phyloP scores from a whole-genome alignment of 495 filamentous ascomycete genomes.

The Cercophora newfieldiana region DNA sequence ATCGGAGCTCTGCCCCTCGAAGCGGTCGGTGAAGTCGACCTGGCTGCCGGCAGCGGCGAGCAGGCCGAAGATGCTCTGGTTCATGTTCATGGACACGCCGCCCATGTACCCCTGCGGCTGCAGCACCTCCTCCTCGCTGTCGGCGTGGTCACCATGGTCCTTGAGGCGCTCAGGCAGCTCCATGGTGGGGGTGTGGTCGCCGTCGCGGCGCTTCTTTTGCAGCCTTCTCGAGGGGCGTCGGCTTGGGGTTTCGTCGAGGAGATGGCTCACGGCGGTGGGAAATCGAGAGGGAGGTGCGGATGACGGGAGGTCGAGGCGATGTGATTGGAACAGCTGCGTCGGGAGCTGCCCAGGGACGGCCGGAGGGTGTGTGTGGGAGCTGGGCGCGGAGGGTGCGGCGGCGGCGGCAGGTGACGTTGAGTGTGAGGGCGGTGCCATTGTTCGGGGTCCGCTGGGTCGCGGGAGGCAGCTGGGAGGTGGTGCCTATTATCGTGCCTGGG shows the following conservation, averaged over 20 bases:
- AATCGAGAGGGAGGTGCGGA: constrained; percentile 17
- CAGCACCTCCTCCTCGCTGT: constrained; percentile 68
- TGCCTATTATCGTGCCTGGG: not conserved
- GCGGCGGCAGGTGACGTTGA: constrained; percentile 21
- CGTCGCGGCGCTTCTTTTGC: constrained; percentile 56
- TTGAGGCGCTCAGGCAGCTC: constrained; percentile 76
- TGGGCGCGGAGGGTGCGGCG: constrained; percentile 7
- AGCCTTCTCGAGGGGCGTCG: constrained; percentile 52
- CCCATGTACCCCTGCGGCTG: constrained; percentile 57
- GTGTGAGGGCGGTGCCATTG: constrained; percentile 17
- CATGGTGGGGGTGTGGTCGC: constrained; percentile 60
- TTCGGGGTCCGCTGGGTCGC: not conserved
- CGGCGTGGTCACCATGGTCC: constrained; percentile 63
- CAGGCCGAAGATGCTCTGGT: constrained; percentile 92
- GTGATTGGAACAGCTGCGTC: constrained; percentile 20
- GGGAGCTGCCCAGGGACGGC: not conserved
- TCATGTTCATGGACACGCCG: constrained; percentile 68
- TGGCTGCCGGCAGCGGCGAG: constrained; percentile 86
- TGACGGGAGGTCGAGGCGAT: constrained; percentile 19
- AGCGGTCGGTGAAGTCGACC: constrained; percentile 75
- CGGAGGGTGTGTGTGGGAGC: constrained; percentile 8
- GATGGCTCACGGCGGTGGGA: constrained; percentile 13
- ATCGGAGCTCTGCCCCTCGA: constrained; percentile 78
- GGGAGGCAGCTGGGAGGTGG: not conserved
- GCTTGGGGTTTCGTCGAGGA: constrained; percentile 25